Conservation (phyloP, 1,284 basidiomycete species). For the Rhodotorula sp. region DNA sequence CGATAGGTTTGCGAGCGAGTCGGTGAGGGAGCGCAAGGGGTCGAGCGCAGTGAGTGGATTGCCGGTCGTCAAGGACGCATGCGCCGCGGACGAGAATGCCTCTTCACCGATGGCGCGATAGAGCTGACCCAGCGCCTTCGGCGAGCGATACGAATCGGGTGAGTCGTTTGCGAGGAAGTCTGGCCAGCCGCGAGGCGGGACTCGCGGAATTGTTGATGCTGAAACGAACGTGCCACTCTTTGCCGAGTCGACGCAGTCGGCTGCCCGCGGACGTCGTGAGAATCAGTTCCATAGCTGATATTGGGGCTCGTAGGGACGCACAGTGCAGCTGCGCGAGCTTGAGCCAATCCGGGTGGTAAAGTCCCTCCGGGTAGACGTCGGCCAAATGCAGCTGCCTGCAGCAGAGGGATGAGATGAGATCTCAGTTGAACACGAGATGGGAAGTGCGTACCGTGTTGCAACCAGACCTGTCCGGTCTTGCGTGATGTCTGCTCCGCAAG, state of each 20-base stretch:
- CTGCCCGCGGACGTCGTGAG: not conserved
- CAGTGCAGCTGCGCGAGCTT: conserved; percentile 29
- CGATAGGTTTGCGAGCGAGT: not conserved
- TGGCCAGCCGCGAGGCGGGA: conserved; percentile 8
- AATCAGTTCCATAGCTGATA: not conserved
- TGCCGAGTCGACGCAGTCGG: conserved; percentile 28
- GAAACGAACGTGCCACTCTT: conserved; percentile 20
- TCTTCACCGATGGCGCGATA: conserved; percentile 12
- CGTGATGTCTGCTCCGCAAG: not conserved
- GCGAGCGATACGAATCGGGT: conserved; percentile 3
- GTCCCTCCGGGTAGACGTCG: conserved; percentile 13
- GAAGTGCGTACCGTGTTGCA: conserved; percentile 3
- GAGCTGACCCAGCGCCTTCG: conserved; percentile 19
- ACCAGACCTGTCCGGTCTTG: conserved; percentile 17
- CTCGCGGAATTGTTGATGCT: not conserved
- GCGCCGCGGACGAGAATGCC: not conserved
- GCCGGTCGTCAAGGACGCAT: too few relatives aligned
- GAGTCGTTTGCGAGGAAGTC: conserved; percentile 10
- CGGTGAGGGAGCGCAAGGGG: conserved; percentile 6
- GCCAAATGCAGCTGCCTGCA: conserved; percentile 17
- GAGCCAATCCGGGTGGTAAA: conserved; percentile 21
- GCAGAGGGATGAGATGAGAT: too few relatives aligned
- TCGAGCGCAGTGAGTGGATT: not conserved
- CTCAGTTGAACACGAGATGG: not conserved
- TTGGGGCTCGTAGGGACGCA: not conserved